Percentiles rank a stretch among this genome's conserved stretches.
phyloP scores from a whole-genome alignment of 23 red algal species.

The Chondrus crispus region DNA sequence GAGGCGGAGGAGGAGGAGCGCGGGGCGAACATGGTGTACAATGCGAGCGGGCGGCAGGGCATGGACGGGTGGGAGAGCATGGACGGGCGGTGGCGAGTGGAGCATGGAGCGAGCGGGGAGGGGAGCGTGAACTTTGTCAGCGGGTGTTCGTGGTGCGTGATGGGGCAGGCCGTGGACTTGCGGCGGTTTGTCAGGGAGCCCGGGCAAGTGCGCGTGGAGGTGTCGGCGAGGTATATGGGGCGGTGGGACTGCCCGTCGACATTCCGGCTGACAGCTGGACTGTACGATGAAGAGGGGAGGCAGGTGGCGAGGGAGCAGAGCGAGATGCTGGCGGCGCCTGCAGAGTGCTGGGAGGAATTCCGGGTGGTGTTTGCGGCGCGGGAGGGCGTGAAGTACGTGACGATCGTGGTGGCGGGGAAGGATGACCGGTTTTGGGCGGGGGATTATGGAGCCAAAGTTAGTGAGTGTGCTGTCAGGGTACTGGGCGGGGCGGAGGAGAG shows the following conservation, averaged over 20 bases:
- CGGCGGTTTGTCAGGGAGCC: not conserved
- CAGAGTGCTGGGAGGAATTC: conserved; percentile 42
- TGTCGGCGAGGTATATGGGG: conserved; percentile 44
- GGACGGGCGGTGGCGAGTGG: not conserved
- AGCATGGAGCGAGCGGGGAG: not conserved
- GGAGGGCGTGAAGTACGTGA: not conserved
- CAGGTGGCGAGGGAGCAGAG: not conserved
- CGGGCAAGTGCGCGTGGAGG: not conserved
- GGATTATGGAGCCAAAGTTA: conserved; percentile 43
- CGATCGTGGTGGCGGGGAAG: conserved; percentile 6
- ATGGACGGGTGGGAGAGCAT: conserved; percentile 20
- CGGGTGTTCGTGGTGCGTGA: not conserved
- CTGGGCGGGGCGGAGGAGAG: conserved; percentile 18
- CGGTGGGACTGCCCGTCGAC: conserved; percentile 47
- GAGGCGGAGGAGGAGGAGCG: not conserved
- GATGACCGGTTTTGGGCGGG: conserved; percentile 28
- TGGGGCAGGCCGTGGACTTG: conserved; percentile 68
- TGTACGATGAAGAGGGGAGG: conserved; percentile 3
- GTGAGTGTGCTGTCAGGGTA: conserved; percentile 16
- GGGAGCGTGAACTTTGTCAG: conserved; percentile 48
- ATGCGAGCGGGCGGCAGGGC: not conserved
- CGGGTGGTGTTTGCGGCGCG: not conserved
- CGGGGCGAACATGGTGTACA: conserved; percentile 51
- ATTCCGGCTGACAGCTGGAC: not conserved
- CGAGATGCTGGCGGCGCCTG: not conserved